Evolutionary conservation across 352 stramenopile genomes (phyloP), one percentile per base, ranked within the genome.

Genomic region (Phytophthora pseudosyringae): DNA sequence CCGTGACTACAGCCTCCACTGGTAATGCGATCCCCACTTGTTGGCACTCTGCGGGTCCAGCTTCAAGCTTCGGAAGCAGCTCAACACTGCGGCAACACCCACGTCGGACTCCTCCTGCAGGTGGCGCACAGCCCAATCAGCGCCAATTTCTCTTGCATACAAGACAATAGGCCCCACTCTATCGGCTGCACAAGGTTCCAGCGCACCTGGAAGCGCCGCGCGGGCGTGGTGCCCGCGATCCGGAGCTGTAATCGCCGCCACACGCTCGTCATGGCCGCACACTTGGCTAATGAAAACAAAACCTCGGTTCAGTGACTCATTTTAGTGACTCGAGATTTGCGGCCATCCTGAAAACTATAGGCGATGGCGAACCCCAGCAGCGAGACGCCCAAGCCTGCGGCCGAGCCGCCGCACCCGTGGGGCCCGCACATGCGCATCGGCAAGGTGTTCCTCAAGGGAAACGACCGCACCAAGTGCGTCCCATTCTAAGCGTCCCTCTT

Each of bases 361-460:
- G 36, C 25, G 21, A 79, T 71, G 71, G 53, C 65, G 32, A 80
- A 59, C 57, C 73, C 39, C 25, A 66, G 28, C 44, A 68, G 33
- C 48, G 51, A 73, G 51, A 59, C 54, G 40, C 49, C 60, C 52
- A 62, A 69, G 50, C 36, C 59, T 32, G 60, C 52, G 44, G 53
- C 56, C 44, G 65, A 74, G 41, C 63, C 80, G 33, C 78, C 68
- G 60, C 83, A 93, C 64, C 83, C 80, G 64, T 92, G 82, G 85
- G 83, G 83, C 5, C 87, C 85, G 54, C 79, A 71, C 54, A 91
- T 96, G 80, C 87, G 76, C 72, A 87, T 96, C 60, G 76, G 75
- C 55, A 94, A 96, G 70, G 86, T 96, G 45, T 91, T 89, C 60
- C 87, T 96, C 61, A 89, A 91, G 71, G 88, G 88, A 41, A 96